Evolutionary conservation across 306 rosid species (phyloP), one percentile per base, ranked within the genome.

Genomic region (Quillaja saponaria): DNA sequence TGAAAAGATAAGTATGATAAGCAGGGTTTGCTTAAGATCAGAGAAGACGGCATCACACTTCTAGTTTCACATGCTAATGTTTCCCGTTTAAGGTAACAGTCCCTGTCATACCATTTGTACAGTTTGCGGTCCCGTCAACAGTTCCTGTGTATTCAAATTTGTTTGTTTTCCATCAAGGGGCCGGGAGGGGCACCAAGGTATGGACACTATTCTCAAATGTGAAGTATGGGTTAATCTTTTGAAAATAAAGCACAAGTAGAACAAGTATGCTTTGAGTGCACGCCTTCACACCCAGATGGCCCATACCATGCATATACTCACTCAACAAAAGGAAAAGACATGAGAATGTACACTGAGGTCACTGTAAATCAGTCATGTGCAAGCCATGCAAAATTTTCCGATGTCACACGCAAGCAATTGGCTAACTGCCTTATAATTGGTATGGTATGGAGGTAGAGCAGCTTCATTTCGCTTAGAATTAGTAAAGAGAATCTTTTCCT

Each of bases 41-140:
- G 71, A 35, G 80, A 79, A 45, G 80, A 74, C 49, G 80, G 80
- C 62, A 51, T 74, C 48, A 74, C 68, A 17, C 63, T 78, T 55
- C 55, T 73, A 2, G 8, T 59, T 49, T 65, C 80, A 60, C 61
- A 42, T 9, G 46, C 13, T 17, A 45, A n/a, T 14, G 49, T 17
- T n/a, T 14, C 49, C 5, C 4, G 6, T 20, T n/a, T 78, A 61
- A 66, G 66, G 80, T 74, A 31, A 62, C 54, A 58, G 45, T 37
- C 33, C 38, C 31, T 34, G 11, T 12, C 19, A 45, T 5, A n/a
- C 15, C 0, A 40, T 40, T 34, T 63, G 35, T n/a, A n/a, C n/a
- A n/a, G n/a, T n/a, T n/a, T n/a, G n/a, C n/a, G n/a, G n/a, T n/a
- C n/a, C 47, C n/a, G 19, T 13, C n/a, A 40, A 14, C 10, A 38